Percentiles rank a stretch among this genome's conserved stretches.
Evolutionary conservation across 352 stramenopile species (phyloP).

Genomic region (Peronospora destructor): DNA sequence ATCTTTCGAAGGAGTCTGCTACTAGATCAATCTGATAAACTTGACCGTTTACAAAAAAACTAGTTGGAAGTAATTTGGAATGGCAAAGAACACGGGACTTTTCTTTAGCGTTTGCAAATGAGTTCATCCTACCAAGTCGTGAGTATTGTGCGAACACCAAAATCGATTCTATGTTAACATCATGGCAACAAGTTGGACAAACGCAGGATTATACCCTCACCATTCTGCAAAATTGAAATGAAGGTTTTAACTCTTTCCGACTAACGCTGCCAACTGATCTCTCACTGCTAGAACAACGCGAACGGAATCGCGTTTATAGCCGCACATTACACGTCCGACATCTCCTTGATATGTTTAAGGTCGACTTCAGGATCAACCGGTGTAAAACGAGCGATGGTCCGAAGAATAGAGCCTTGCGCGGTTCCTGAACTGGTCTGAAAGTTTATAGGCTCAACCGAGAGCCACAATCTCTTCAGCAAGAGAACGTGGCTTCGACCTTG

Average conservation of each 20-base stretch:
- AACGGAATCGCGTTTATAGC: constrained; percentile 22
- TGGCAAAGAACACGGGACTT: no score
- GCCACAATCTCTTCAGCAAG: constrained; percentile 20
- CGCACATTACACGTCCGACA: constrained; percentile 16
- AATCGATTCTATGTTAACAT: no score
- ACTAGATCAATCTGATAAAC: no score
- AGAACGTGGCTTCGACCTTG: constrained; percentile 17
- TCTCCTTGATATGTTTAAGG: constrained; percentile 15
- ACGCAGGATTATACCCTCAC: no score
- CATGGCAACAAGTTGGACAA: no score
- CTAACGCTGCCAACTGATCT: constrained; percentile 17
- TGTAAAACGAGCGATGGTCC: constrained; percentile 21
- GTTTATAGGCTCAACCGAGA: constrained; percentile 17
- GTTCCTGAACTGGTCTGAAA: constrained; percentile 1
- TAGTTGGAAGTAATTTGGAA: no score
- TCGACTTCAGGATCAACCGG: constrained; percentile 17
- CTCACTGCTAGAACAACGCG: constrained; percentile 20
- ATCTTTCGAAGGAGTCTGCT: no score
- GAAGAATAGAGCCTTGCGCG: constrained; percentile 14
- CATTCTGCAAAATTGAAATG: no score
- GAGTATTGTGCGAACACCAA: no score
- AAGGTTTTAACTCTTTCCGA: not conserved
- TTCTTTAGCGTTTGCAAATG: no score
- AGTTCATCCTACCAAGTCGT: no score
- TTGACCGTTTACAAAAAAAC: no score